These are phyloP conservation scores for Mikania micrantha DNA, from an alignment of 129 eudicot species.

Conservation along the genomic window DNA sequence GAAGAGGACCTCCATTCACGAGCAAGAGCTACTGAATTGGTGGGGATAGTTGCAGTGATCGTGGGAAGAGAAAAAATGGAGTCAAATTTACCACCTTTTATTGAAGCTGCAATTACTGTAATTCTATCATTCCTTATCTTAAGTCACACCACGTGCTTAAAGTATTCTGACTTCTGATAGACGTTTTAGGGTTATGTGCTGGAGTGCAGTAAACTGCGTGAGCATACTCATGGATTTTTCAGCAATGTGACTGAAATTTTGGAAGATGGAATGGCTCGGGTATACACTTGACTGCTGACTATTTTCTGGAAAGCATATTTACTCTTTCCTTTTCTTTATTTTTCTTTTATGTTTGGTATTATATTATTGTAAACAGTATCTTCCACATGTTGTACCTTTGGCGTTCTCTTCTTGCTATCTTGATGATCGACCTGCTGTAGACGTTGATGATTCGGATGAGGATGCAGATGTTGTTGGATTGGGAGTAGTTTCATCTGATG, in stretches of 20 bases:
- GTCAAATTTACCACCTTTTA: slow-evolving; percentile 70
- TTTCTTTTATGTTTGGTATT: neutral
- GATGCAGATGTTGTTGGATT: slow-evolving; percentile 71
- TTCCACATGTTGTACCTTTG: slow-evolving; percentile 86
- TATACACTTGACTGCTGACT: slow-evolving; percentile 14
- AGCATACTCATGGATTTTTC: slow-evolving; percentile 92
- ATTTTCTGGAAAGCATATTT: neutral
- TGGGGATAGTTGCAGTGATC: slow-evolving; percentile 84
- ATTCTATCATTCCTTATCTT: slow-evolving; percentile 7
- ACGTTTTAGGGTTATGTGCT: slow-evolving; percentile 63
- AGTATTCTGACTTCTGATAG: slow-evolving; percentile 12
- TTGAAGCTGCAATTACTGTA: slow-evolving; percentile 91
- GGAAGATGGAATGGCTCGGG: slow-evolving; percentile 77
- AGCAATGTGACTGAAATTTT: slow-evolving; percentile 80
- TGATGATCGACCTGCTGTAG: slow-evolving; percentile 85
- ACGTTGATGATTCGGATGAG: slow-evolving; percentile 72
- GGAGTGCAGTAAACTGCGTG: slow-evolving; percentile 83
- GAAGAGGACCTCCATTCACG: slow-evolving; percentile 76
- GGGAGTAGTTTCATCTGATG: slow-evolving; percentile 90
- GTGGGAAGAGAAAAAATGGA: slow-evolving; percentile 81
- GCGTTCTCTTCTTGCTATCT: slow-evolving; percentile 86
- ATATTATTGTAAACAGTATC: slow-evolving; percentile 53
- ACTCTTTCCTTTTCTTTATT: neutral
- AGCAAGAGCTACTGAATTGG: slow-evolving; percentile 96
- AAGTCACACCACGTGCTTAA: neutral